Base-by-base conservation (phyloP, 352 stramenopile genomes). In the Chrysophaeum taylorii region DNA sequence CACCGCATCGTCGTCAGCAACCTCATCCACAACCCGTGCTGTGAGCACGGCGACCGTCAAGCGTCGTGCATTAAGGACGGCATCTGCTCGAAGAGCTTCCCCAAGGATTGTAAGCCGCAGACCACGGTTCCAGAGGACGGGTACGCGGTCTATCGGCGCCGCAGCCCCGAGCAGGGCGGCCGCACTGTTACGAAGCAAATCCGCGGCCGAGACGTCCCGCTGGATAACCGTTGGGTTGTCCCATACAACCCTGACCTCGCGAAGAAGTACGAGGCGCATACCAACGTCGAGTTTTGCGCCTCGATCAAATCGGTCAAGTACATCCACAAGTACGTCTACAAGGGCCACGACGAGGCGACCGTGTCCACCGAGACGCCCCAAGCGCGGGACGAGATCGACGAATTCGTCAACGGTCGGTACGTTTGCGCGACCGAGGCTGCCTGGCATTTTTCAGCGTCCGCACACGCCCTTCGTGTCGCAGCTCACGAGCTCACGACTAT, bases 271-370 rank as follows among this genome's bases (percentile, higher is more conserved):
- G 66, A 81, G n/a, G 84, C 78, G 35, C 84, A 87, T 69, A 82
- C 83, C 70, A 85, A 84, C 68, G 73, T 86, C 2, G 76, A 87
- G 54, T 78, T 85, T 1, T 83, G 80, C 64, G 68, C 60, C 0
- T 72, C 70, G 21, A 69, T 79, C 27, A 57, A 35, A 2, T 75
- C 78, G 0, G 35, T 85, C 36, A 86, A 86, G 72, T 86, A 87
- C 64, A 42, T 90, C 0, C 81, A 82, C 76, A 78, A 82, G 60
- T 87, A 89, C 52, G 73, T 85, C 0, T 84, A 83, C 73, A 88
- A 84, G 69, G 77, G 82, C 1, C 64, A 74, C 2, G 80, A 87
- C 37, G 70, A 18, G 37, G 69, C 70, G 27, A 75, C 63, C 25
- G 9, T 63, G 36, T 23, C 5, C 39, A 35, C 73, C 2, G 73